Base-by-base conservation (phyloP, 257 asterid species). In the Thymus mandschuricus region DNA sequence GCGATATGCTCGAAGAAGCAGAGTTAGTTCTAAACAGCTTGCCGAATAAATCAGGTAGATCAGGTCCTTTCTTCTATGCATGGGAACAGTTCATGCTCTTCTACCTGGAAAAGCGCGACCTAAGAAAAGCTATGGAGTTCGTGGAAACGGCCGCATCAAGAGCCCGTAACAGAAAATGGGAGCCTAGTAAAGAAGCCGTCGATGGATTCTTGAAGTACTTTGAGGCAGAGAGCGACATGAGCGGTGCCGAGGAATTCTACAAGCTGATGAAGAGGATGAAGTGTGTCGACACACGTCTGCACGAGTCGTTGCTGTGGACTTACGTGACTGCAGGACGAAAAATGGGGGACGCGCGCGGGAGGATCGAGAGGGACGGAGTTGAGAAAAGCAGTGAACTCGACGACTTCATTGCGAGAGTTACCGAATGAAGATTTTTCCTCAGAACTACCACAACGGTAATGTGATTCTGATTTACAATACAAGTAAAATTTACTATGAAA, bases 181-280 rank as follows among this genome's bases (percentile, higher is more conserved):
- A 31, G 6, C 89, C 89, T 8, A 75, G 68, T 69, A 10, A 64
- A 4, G 80, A 71, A n/a, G 80, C 68, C 46, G 64, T 81, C 1
- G 73, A 68, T 6, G 29, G 64, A 27, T 87, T 92, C 72, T 51
- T 88, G 2, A 60, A 60, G 29, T 76, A 44, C 72, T 82, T 82
- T 13, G 73, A 77, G 76, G 71, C 69, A 78, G 83, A 78, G 66
- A 60, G 68, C 15, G 88, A 88, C 58, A 89, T 85, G 8, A 79
- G 69, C 68, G 35, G 88, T 70, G 92, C 87, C n/a, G 95, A 86
- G 85, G 81, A 87, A 38, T 87, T 90, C 72, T 88, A 79, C 79
- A 50, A 73, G 70, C 64, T 67, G 38, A 77, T 86, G 85, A 92
- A 83, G 95, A 78, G 71, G 87, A 69, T 86, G 35, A 72, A 82